These are phyloP conservation scores for Stagonosporopsis chrysanthemi DNA, from an alignment of 2,329 filamentous ascomycete genomes.

Conservation along the genomic window DNA sequence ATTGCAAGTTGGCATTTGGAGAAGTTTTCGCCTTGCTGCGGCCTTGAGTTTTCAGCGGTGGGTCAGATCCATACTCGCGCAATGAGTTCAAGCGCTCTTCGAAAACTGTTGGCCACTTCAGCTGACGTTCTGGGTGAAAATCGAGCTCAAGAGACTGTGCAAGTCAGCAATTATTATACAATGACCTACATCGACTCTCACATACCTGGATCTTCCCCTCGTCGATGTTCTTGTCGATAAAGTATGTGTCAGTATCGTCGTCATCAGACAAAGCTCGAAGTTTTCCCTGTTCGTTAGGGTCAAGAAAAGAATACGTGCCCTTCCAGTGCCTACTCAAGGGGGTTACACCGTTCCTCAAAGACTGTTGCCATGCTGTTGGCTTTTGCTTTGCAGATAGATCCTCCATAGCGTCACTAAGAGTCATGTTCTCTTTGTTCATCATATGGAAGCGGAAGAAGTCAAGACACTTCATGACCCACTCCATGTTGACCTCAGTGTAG, in stretches of 20 bases:
- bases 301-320: conserved; percentile 57
- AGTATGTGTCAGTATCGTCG: conserved; percentile 25
- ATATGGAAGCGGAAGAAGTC: conserved; percentile 64
- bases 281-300: conserved; percentile 27
- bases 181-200: background rate
- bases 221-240: conserved; percentile 44
- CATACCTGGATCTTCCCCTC: conserved; percentile 42
- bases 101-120: conserved; percentile 51
- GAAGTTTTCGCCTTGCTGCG: conserved; percentile 15
- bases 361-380: conserved; percentile 54
- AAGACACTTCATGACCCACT: conserved; percentile 57
- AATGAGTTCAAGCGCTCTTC: conserved; percentile 52
- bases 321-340: conserved; percentile 58
- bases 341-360: conserved; percentile 44
- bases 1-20: conserved; percentile 38
- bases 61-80: conserved; percentile 20
- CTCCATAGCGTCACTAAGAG: conserved; percentile 48
- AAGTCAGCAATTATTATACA: conserved; percentile 17
- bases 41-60: conserved; percentile 20
- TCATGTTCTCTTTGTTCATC: conserved; percentile 46
- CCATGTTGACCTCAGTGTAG: conserved; percentile 52
- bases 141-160: conserved; percentile 45
- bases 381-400: conserved; percentile 47
- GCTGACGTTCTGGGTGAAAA: conserved; percentile 31
- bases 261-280: conserved; percentile 31